A percentile compares a stretch with the other conserved stretches of the same genome.
These are phyloP conservation scores for Halenospora varia DNA, from an alignment of 495 filamentous ascomycete species.

Conservation along the genomic window DNA sequence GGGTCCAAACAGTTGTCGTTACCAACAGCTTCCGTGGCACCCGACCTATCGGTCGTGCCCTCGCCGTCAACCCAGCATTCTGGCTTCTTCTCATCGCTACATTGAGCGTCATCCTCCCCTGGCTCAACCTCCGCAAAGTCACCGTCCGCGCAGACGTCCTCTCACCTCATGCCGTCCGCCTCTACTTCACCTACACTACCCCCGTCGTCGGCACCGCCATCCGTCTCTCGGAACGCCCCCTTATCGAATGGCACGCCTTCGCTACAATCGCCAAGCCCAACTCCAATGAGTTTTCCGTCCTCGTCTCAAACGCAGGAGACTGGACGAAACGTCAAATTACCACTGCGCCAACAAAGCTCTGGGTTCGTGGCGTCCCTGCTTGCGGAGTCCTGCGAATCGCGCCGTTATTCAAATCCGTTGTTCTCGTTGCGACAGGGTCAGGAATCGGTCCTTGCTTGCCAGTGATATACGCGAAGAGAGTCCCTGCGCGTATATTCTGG, in stretches of 20 bases:
- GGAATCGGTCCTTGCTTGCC: slow-evolving; percentile 70
- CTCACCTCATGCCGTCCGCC: slow-evolving; percentile 56
- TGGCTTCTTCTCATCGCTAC: slow-evolving; percentile 65
- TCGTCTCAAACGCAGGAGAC: slow-evolving; percentile 80
- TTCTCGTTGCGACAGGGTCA: slow-evolving; percentile 79
- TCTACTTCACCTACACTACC: slow-evolving; percentile 61
- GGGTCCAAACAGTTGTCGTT: slow-evolving; percentile 39
- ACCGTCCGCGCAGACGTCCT: slow-evolving; percentile 58
- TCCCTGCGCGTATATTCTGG: slow-evolving; percentile 41
- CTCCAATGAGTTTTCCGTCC: slow-evolving; percentile 60
- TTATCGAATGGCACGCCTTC: slow-evolving; percentile 79
- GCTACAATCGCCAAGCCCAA: slow-evolving; percentile 62
- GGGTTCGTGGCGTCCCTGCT: slow-evolving; percentile 48
- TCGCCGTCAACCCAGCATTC: slow-evolving; percentile 56
- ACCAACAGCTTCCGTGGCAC: slow-evolving; percentile 9
- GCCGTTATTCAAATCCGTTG: slow-evolving; percentile 58
- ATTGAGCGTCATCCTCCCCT: slow-evolving; percentile 57
- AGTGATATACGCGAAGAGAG: slow-evolving; percentile 41
- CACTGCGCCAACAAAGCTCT: slow-evolving; percentile 54
- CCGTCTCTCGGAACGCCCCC: slow-evolving; percentile 48
- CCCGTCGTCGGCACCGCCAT: slow-evolving; percentile 52
- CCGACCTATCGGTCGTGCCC: slow-evolving; percentile 28
- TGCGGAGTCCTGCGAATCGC: slow-evolving; percentile 70
- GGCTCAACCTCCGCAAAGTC: slow-evolving; percentile 59
- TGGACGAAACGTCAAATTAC: slow-evolving; percentile 67